Conservation (phyloP, 1,284 basidiomycete species). For the Pascua guehoae region DNA sequence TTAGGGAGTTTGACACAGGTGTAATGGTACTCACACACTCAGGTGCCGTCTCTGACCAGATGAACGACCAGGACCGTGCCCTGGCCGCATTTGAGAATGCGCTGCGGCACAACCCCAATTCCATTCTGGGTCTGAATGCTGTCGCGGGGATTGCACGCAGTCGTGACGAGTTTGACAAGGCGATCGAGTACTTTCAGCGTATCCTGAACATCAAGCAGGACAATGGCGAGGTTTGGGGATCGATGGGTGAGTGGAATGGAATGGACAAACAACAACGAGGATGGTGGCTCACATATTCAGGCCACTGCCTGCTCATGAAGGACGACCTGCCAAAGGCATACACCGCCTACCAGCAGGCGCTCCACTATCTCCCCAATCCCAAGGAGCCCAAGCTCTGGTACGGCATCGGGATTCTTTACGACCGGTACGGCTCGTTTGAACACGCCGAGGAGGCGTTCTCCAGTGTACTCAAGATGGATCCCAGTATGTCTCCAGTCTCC, state of each 20-base stretch:
- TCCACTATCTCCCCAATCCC: conserved; percentile 91
- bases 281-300: conserved; percentile 13
- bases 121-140: conserved; percentile 79
- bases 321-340: conserved; percentile 99
- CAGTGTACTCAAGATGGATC: conserved; percentile 94
- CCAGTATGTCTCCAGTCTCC: conserved; percentile 57
- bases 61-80: conserved; percentile 84
- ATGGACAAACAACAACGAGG: neutral
- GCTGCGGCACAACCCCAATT: conserved; percentile 84
- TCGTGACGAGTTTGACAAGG: conserved; percentile 55
- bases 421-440: conserved; percentile 95
- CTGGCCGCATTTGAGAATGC: conserved; percentile 86
- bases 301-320: conserved; percentile 98
- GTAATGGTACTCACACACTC: neutral
- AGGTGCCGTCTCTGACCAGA: conserved; percentile 86
- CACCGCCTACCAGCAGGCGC: conserved; percentile 95
- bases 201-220: conserved; percentile 83
- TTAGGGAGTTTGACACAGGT: no score
- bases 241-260: conserved; percentile 65
- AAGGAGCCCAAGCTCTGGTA: conserved; percentile 99
- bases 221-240: conserved; percentile 92
- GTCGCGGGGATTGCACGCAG: conserved; percentile 65
- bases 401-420: conserved; percentile 97
- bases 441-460: conserved; percentile 98
- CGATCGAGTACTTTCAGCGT: conserved; percentile 91